Evolutionary conservation across 1,284 basidiomycete genomes (phyloP).

Genomic region (Meira miltonrushii): DNA sequence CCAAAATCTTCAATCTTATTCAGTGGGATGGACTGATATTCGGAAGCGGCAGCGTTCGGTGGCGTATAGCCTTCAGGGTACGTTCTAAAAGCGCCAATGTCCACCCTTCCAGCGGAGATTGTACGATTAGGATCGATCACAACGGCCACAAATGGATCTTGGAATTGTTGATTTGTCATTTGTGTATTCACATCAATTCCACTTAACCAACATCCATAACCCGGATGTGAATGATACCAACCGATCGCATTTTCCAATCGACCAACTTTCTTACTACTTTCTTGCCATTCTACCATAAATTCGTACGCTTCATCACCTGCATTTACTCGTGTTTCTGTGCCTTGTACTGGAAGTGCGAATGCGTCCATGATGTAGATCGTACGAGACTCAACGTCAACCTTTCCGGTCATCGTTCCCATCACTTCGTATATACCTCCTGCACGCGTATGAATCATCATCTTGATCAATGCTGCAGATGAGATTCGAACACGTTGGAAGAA

Average conservation of each 20-base stretch:
- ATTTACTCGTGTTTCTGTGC: constrained; percentile 98
- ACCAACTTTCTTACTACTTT: constrained; percentile 71
- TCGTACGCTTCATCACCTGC: constrained; percentile 93
- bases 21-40: constrained; percentile 87
- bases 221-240: constrained; percentile 99
- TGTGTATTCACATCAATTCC: constrained; percentile 97
- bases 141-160: constrained; percentile 94
- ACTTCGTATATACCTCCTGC: constrained; percentile 97
- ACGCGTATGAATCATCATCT: constrained; percentile 98
- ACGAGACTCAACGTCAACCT: constrained; percentile 76
- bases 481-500: constrained; percentile 93
- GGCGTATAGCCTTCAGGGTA: constrained; percentile 66
- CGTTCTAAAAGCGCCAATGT: constrained; percentile 95
- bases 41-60: constrained; percentile 61
- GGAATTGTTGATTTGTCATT: constrained; percentile 85
- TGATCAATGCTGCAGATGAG: constrained; percentile 88
- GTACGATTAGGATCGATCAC: constrained; percentile 98
- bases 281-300: constrained; percentile 93
- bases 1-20: constrained; percentile 55
- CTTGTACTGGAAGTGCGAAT: constrained; percentile 93
- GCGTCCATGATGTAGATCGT: constrained; percentile 79
- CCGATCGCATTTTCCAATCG: constrained; percentile 83
- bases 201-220: constrained; percentile 98
- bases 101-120: constrained; percentile 92
- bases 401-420: constrained; percentile 99